Base-by-base conservation (phyloP, 208 protist species). In the Acanthamoeba sp. region DNA sequence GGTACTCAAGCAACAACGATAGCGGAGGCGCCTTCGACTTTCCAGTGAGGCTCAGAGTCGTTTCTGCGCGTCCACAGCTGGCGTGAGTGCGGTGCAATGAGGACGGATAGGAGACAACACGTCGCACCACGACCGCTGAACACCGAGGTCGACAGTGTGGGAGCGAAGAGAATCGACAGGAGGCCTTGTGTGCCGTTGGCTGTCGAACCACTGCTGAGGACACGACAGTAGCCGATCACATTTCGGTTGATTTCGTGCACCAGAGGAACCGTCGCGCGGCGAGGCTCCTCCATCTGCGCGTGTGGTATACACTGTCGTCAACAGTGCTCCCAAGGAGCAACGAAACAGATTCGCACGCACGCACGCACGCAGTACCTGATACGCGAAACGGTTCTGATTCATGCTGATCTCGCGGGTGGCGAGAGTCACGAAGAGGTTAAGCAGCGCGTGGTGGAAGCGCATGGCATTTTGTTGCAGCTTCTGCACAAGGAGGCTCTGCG, bases 381-480 rank as follows among this genome's bases (percentile, higher is more conserved):
- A 66, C 24, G 71, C 22, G 52, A 34, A 78, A 29, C 42, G 20
- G 40, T 42, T 62, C n/a, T 59, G 29, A 5, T 24, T 48, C 27
- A 57, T 9, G 69, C 32, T 66, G n/a, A 85, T 82, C 90, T 94
- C 69, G 27, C 90, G 36, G 34, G 36, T 94, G 90, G 42, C 42
- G 42, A 85, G 29, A 16, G 32, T 64, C 20, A 85, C 59, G 22
- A 94, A 42, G 22, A 94, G 71, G 42, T 94, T 94, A 34, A 94
- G 42, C 29, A 94, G 90, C n/a, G 55, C 50, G 27, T 85, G 90
- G 90, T 94, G 90, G 69, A 94, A 94, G n/a, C 69, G 36, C 36
- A 62, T 84, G 12, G 90, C 90, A 32, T 82, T 94, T 18, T 94
- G 29, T 29, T 94, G 90, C n/a, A 94, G 90, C 55, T 94, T 78